A percentile compares a stretch with the other conserved stretches of the same genome.
Conservation (phyloP, 2,329 filamentous ascomycete species). For the Lizonia empirigonia region DNA sequence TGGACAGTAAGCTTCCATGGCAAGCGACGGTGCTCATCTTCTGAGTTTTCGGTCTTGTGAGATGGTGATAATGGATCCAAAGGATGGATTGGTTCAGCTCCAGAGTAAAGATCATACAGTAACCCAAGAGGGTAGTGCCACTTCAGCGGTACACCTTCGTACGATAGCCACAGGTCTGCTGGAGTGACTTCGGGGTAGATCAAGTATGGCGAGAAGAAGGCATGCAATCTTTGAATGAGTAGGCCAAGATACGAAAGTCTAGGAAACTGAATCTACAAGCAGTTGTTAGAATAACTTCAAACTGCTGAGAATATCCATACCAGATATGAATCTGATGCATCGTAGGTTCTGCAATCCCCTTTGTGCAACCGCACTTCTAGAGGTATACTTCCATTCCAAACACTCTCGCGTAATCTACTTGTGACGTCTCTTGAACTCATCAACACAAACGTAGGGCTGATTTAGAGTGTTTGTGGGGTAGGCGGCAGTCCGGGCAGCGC, state of each 20-base stretch:
- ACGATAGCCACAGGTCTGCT: slow-evolving; percentile 67
- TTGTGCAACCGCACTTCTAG: slow-evolving; percentile 64
- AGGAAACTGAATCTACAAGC: slow-evolving; percentile 61
- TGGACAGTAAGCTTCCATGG: slow-evolving; percentile 70
- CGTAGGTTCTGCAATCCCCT: slow-evolving; percentile 65
- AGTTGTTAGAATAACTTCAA: background rate
- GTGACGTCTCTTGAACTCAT: slow-evolving; percentile 43
- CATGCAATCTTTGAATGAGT: slow-evolving; percentile 65
- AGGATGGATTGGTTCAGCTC: slow-evolving; percentile 55
- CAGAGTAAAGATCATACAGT: slow-evolving; percentile 71
- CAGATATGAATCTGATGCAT: slow-evolving; percentile 65
- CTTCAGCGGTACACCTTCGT: slow-evolving; percentile 71
- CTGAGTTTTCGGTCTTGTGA: slow-evolving; percentile 22
- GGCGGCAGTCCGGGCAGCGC: slow-evolving; percentile 19
- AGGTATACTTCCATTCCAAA: slow-evolving; percentile 66
- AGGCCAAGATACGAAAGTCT: slow-evolving; percentile 73
- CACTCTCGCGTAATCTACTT: slow-evolving; percentile 52
- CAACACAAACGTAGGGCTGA: slow-evolving; percentile 7
- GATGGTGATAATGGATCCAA: slow-evolving; percentile 18
- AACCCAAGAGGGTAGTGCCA: slow-evolving; percentile 75
- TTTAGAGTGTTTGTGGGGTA: slow-evolving; percentile 23
- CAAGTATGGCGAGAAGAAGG: slow-evolving; percentile 64
- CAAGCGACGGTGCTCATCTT: slow-evolving; percentile 40
- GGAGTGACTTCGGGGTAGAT: slow-evolving; percentile 62
- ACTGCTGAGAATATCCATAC: slow-evolving; percentile 44